Evolutionary conservation across 345 rosid genomes (phyloP).

Genomic region (rapeseed (Brassica napus)): DNA sequence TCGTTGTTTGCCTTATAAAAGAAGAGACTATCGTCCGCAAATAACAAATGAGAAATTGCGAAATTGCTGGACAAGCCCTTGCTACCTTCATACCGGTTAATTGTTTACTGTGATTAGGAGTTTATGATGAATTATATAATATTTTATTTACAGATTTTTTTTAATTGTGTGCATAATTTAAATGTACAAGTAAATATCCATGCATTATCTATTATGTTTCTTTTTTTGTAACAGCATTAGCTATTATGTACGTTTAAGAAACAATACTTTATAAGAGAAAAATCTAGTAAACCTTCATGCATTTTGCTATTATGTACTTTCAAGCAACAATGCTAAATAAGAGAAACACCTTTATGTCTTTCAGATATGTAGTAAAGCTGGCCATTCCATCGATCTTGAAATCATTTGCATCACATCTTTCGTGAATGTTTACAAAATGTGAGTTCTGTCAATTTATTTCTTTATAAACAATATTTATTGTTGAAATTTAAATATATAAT

Average conservation of each 20-base stretch:
- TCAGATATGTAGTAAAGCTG: not conserved
- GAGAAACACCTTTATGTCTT: not conserved
- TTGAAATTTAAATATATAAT: not conserved
- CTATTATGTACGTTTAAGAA: not conserved
- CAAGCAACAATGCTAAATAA: not conserved
- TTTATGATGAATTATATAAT: not conserved
- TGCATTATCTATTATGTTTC: not conserved
- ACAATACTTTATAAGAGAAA: not conserved
- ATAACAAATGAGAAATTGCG: too few species aligned
- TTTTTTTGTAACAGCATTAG: not conserved
- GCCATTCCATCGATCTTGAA: not conserved
- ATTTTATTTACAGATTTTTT: not conserved
- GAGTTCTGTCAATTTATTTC: not conserved
- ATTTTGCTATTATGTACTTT: not conserved
- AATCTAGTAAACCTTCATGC: not conserved
- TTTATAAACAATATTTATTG: not conserved
- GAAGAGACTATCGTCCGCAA: too few species aligned
- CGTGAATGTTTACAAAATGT: not conserved
- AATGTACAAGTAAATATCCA: not conserved
- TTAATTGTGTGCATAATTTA: not conserved
- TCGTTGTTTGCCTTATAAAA: too few species aligned
- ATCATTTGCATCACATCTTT: not conserved
- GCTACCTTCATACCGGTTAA: too few species aligned
- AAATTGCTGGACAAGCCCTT: too few species aligned
- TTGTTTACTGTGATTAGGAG: not conserved